Conservation (phyloP, 1,284 basidiomycete species). For the Ceratobasidium papillatum region DNA sequence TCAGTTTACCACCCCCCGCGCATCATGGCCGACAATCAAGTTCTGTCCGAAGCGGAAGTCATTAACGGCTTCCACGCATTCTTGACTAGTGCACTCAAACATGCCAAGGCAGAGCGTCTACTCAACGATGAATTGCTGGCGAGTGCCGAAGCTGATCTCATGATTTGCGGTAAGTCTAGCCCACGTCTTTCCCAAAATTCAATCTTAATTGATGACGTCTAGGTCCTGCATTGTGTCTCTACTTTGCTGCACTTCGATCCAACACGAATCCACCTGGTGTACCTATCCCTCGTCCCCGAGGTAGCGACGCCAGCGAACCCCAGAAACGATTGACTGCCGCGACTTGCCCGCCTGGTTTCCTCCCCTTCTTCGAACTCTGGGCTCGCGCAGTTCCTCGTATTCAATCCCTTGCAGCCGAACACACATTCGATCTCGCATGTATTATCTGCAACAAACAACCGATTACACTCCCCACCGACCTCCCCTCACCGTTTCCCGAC, state of each 20-base stretch:
- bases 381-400: constrained; percentile 69
- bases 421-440: constrained; percentile 81
- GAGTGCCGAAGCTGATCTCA: constrained; percentile 78
- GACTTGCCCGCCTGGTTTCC: constrained; percentile 70
- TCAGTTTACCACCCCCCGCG: constrained; percentile 6
- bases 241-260: constrained; percentile 71
- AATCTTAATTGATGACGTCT: neutral
- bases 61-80: constrained; percentile 81
- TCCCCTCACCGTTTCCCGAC: constrained; percentile 50
- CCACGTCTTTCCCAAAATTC: neutral
- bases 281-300: constrained; percentile 60
- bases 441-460: constrained; percentile 72
- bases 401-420: constrained; percentile 66
- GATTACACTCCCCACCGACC: constrained; percentile 39
- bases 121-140: constrained; percentile 74
- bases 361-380: constrained; percentile 76
- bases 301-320: constrained; percentile 45
- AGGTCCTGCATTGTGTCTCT: constrained; percentile 73
- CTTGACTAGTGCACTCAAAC: constrained; percentile 75
- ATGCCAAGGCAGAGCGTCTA: constrained; percentile 76
- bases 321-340: constrained; percentile 60
- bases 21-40: constrained; percentile 45
- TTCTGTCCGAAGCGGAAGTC: constrained; percentile 66
- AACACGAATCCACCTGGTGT: constrained; percentile 69
- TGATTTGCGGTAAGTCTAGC: constrained; percentile 72